Conservation (phyloP, 306 rosid species). For the Ormosia emarginata region DNA sequence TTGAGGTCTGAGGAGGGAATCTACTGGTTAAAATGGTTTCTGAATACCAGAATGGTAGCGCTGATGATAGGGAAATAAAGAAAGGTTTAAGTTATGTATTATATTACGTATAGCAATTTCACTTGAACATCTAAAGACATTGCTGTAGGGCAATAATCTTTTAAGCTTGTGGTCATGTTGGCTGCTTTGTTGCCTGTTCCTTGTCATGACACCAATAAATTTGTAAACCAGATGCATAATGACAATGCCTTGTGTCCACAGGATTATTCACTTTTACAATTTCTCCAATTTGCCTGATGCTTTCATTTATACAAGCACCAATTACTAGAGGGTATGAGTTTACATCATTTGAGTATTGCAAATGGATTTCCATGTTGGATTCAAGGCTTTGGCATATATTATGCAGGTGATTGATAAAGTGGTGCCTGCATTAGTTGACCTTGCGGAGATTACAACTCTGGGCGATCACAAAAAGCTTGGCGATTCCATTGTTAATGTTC, state of each 20-base stretch:
- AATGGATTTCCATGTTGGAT: not conserved
- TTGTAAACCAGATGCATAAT: not conserved
- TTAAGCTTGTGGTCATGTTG: not conserved
- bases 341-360: not conserved
- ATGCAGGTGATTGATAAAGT: constrained; percentile 88
- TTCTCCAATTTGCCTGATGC: not conserved
- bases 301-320: not conserved
- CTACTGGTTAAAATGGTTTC: not conserved
- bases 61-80: constrained; percentile 3
- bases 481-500: constrained; percentile 74
- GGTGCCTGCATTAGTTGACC: constrained; percentile 86
- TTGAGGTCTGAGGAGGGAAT: not conserved
- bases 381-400: constrained; percentile 12
- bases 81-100: constrained; percentile 4
- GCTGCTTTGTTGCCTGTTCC: not conserved
- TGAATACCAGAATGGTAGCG: not conserved
- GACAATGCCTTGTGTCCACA: not conserved
- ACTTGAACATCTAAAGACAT: not conserved
- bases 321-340: not conserved
- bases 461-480: constrained; percentile 96
- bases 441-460: constrained; percentile 79
- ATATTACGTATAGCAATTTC: not conserved
- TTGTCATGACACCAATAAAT: not conserved
- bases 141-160: not conserved
- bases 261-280: not conserved